Base-by-base conservation (phyloP, 139 green algal species). In the Coelastrella sp. region DNA sequence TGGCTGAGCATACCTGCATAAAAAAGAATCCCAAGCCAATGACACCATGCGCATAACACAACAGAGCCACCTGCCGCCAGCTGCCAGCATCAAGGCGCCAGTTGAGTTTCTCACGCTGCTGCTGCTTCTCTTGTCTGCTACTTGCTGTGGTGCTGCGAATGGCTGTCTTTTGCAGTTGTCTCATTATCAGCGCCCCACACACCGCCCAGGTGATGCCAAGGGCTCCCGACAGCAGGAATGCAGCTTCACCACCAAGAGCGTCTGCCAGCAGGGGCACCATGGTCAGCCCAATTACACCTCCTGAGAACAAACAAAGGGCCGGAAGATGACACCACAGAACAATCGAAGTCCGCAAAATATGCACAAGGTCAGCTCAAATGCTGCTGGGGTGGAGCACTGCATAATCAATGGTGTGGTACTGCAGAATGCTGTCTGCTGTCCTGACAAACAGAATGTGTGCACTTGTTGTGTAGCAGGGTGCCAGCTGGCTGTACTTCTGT, bases 1-100 rank as follows among this genome's bases (percentile, higher is more conserved):
- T 49, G 35, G 35, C 65, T 15, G 20, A 11, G 49, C 78, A 87
- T 73, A 87, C 79, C 88, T 93, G 90, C 84, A 95, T 85, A 25
- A 95, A 61, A 89, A 97, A 97, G 85, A 97, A 97, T 22, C 93
- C 91, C 59, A 84, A 96, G 25, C 94, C 95, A 19, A 97, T 96
- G 14, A 95, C 86, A 9, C 82, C 89, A 81, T 96, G 95, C 6
- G 89, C 88, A 84, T 89, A 95, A 82, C 90, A 96, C 82, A 97
- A 91, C 75, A 93, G 24, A 11, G 80, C 35, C 8, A 97, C 73
- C 90, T 96, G 93, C n/a, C 27, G 81, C 59, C 73, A n/a, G n/a
- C 81, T 63, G n/a, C 17, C 24, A 7, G 27, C 20, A 76, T 82
- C 20, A 35, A 89, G 81, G 9, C n/a, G 72, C 82, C 61, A 56